phyloP scores from a whole-genome alignment of 179 eudicot species.

The Pouteria campechiana region DNA sequence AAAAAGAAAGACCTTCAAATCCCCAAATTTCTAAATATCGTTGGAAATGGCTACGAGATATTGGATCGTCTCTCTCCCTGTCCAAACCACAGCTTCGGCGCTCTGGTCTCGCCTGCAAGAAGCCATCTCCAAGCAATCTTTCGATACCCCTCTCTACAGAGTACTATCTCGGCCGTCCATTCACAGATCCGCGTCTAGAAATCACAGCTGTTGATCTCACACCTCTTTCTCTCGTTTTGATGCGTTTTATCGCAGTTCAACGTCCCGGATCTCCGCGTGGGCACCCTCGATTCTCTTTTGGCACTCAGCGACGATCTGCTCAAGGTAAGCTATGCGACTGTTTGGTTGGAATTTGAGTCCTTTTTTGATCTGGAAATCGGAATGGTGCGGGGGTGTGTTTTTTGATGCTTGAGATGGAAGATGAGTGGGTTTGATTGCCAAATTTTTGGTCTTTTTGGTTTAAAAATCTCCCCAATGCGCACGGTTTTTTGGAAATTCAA shows the following conservation, averaged over 20 bases:
- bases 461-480: too few species aligned
- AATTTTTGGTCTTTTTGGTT: constrained; percentile 1
- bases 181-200: neutral
- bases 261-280: constrained; percentile 91
- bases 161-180: constrained; percentile 12
- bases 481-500: too few species aligned
- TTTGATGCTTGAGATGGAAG: neutral
- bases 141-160: constrained; percentile 76
- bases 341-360: neutral
- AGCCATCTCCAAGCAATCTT: constrained; percentile 76
- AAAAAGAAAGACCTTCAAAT: too few species aligned
- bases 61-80: constrained; percentile 87
- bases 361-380: neutral
- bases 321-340: constrained; percentile 35
- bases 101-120: constrained; percentile 76
- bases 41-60: constrained; percentile 75
- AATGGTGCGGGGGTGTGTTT: neutral
- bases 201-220: neutral
- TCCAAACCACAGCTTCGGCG: constrained; percentile 48
- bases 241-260: constrained; percentile 48
- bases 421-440: neutral
- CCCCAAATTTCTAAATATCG: too few species aligned
- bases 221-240: neutral
- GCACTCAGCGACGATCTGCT: constrained; percentile 83
- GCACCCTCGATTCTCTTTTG: constrained; percentile 81